Base-by-base conservation (phyloP, 257 asterid genomes). In the Oldenlandia corymbosa region DNA sequence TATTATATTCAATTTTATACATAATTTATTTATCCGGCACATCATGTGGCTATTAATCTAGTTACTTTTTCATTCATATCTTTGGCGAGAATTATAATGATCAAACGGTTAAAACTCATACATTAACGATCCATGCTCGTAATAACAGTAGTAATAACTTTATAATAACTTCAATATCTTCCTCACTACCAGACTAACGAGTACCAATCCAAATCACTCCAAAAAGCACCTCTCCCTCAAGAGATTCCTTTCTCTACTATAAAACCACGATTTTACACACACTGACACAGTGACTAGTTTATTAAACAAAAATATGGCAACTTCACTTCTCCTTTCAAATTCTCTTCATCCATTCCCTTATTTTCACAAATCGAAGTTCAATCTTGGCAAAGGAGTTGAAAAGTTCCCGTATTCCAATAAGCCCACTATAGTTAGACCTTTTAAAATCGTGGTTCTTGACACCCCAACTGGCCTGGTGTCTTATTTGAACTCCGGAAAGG, bases 181-280 rank as follows among this genome's bases (percentile, higher is more conserved):
- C 39, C 9, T 9, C 9, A 34, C 4, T 34, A 34, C 39, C 39
- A 3, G 39, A 34, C 39, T n/a, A n/a, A 34, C 39, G 39, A 9
- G 9, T 3, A 8, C 39, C 59, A 27, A n/a, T 61, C 73, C 75
- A 70, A 65, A 69, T 32, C n/a, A 34, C 43, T 43, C 70, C 72
- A 51, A n/a, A 56, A 47, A 43, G 63, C 73, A 75, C 58, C 41
- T 39, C 70, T 62, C 69, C 58, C 60, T 61, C 59, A n/a, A n/a
- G 20, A 37, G 76, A 75, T 75, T 23, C 71, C 24, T 60, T 0
- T 42, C 21, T 6, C 32, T 34, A 26, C 12, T 1, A 5, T 27
- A 16, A 11, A 37, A 10, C 24, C 14, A 21, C 47, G 61, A 34
- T 23, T 23, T 20, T 57, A 7, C 21, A 51, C 36, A 24, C 50